phyloP scores from a whole-genome alignment of 1,284 basidiomycete species.

The Gomphus bonarii region DNA sequence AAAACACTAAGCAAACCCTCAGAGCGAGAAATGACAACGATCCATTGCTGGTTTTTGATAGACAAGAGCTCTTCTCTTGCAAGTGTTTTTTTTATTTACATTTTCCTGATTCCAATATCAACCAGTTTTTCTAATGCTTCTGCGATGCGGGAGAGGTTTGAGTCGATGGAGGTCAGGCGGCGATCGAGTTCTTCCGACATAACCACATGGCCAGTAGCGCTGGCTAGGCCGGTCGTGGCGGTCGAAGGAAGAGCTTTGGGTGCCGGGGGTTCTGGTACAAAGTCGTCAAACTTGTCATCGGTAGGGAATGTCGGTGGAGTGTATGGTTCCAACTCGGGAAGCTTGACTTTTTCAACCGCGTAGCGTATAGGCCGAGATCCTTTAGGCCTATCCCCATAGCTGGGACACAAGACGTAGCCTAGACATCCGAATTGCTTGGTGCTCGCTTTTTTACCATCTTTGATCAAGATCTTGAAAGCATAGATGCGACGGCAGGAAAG shows the following conservation, averaged over 20 bases:
- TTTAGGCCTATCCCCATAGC: conserved; percentile 22
- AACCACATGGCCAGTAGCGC: background rate
- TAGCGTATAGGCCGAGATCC: conserved; percentile 23
- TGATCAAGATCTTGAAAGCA: conserved; percentile 28
- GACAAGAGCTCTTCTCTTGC: too few species aligned
- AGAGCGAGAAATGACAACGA: too few species aligned
- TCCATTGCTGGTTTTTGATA: too few species aligned
- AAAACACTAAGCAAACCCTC: too few species aligned
- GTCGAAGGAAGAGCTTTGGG: background rate
- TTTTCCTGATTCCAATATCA: background rate
- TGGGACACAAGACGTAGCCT: conserved; percentile 26
- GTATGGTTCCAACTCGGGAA: conserved; percentile 21
- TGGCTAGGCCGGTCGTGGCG: background rate
- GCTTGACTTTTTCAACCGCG: conserved; percentile 22
- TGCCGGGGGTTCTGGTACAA: conserved; percentile 14
- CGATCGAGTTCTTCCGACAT: background rate
- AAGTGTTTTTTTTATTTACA: background rate
- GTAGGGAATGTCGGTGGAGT: conserved; percentile 13
- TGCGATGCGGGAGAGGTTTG: conserved; percentile 2
- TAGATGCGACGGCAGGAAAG: conserved; percentile 28
- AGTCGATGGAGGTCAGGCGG: conserved; percentile 2
- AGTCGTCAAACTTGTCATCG: conserved; percentile 21
- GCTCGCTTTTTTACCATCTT: conserved; percentile 18
- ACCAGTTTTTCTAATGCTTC: conserved; percentile 1
- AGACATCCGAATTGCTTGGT: conserved; percentile 23